Conservation (phyloP, 2,329 filamentous ascomycete species). For the Beauveria brongniartii region DNA sequence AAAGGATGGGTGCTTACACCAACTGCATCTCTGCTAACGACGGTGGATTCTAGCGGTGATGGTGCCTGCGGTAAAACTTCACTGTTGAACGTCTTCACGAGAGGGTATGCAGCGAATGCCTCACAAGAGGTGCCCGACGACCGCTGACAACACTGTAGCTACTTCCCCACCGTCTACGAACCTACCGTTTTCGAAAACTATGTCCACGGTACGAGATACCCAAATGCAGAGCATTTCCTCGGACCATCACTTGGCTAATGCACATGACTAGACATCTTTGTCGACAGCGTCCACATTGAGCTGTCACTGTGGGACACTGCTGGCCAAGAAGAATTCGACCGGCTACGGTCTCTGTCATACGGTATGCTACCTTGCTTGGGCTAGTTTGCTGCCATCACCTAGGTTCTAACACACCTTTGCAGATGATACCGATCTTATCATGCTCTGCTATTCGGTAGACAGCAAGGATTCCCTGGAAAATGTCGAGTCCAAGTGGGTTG, state of each 20-base stretch:
- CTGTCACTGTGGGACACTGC: conserved; percentile 97
- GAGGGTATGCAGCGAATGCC: conserved; percentile 60
- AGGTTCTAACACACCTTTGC: neutral
- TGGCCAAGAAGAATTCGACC: conserved; percentile 97
- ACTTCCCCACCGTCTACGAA: conserved; percentile 97
- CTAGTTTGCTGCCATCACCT: neutral
- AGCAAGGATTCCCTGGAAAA: conserved; percentile 95
- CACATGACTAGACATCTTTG: conserved; percentile 72
- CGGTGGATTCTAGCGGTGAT: conserved; percentile 59
- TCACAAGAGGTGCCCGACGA: neutral
- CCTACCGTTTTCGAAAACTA: conserved; percentile 99
- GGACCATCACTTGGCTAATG: conserved; percentile 12
- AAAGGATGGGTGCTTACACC: neutral
- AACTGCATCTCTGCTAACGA: neutral
- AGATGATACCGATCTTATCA: conserved; percentile 91
- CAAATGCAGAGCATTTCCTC: neutral
- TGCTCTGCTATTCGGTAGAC: conserved; percentile 98
- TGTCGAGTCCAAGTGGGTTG: conserved; percentile 97
- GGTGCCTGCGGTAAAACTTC: conserved; percentile 97
- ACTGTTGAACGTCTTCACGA: conserved; percentile 93
- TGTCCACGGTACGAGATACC: conserved; percentile 66
- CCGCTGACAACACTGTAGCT: conserved; percentile 41
- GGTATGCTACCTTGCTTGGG: conserved; percentile 37
- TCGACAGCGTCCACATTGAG: conserved; percentile 95
- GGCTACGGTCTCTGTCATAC: conserved; percentile 89